phyloP scores from a whole-genome alignment of 768 basidiomycete species.

The Tylopilus balloui region DNA sequence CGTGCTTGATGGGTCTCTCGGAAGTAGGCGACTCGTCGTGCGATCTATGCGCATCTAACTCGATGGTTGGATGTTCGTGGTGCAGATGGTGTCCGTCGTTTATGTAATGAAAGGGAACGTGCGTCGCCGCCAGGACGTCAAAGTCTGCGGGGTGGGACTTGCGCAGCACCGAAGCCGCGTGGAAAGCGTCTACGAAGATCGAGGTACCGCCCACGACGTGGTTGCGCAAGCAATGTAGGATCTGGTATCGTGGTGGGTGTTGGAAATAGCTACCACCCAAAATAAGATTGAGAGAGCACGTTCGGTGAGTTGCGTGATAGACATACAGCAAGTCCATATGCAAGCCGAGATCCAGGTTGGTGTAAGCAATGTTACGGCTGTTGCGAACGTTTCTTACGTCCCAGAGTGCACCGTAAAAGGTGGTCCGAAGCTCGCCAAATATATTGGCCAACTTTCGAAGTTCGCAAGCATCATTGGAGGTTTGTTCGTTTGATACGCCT shows the following conservation, averaged over 20 bases:
- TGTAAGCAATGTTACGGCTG: slow-evolving; percentile 92
- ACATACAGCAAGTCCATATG: slow-evolving; percentile 92
- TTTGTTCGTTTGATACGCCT: slow-evolving; percentile 62
- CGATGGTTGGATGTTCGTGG: slow-evolving; percentile 68
- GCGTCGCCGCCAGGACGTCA: slow-evolving; percentile 51
- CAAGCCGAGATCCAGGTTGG: slow-evolving; percentile 78
- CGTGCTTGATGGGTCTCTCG: slow-evolving; percentile 44
- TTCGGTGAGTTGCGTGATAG: neutral
- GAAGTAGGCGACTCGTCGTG: slow-evolving; percentile 2
- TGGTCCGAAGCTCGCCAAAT: slow-evolving; percentile 76
- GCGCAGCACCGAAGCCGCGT: slow-evolving; percentile 55
- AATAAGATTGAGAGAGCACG: neutral
- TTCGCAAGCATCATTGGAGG: slow-evolving; percentile 59
- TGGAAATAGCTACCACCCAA: slow-evolving; percentile 90
- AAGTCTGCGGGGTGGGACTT: slow-evolving; percentile 48
- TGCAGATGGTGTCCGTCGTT: slow-evolving; percentile 86
- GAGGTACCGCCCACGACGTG: slow-evolving; percentile 79
- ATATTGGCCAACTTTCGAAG: slow-evolving; percentile 56
- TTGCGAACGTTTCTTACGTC: slow-evolving; percentile 73
- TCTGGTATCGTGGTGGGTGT: slow-evolving; percentile 86
- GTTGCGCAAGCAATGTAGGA: slow-evolving; percentile 87
- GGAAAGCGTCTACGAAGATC: slow-evolving; percentile 78
- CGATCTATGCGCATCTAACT: slow-evolving; percentile 39
- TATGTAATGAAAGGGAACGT: slow-evolving; percentile 86
- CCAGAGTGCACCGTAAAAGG: slow-evolving; percentile 90